Evolutionary conservation across 805 yeast species (phyloP), one percentile per base, ranked within the genome.

Genomic region (Candida nemodendra): DNA sequence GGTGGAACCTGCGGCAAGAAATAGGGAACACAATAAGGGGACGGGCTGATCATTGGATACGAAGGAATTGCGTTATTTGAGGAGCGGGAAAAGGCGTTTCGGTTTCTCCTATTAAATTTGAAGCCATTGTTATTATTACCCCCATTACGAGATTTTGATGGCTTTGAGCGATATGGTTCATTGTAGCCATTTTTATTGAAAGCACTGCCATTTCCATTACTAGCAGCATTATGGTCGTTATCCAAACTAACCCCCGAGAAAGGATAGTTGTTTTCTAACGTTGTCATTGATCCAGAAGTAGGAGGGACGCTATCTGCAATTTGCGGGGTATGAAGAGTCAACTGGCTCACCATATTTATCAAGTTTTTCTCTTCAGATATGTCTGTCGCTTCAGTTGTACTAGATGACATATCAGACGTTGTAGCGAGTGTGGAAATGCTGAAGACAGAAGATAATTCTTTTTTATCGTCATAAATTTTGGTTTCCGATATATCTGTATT

Each of bases 21-120:
- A 27, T 50, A 49, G 4, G 57, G 55, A 13, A 39, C 31, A 32
- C 45, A 53, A 29, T 49, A 49, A 19, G 47, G 48, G 6, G 45
- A 29, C 14, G 45, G 42, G n/a, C 41, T 23, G 7, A 44, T n/a
- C 17, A 46, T 19, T 22, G 48, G 50, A 33, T 50, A 51, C 21
- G 48, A 38, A 4, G 51, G 34, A 14, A 39, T 26, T 11, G 47
- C 13, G 36, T 30, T 38, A 38, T 27, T 42, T n/a, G 35, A 9
- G n/a, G 39, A 14, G 16, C 39, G 43, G 4, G 41, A 27, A 22
- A 30, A 38, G 5, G 34, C 25, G 34, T 36, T 42, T 36, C 42
- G 48, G 27, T 35, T 36, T 18, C 30, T 39, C 18, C 30, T 46
- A 39, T 34, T 36, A 30, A 36, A 42, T 26, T 38, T 44, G 26